Base-by-base conservation (phyloP, 2,329 filamentous ascomycete genomes). In the Plectosphaerella cucumerina region DNA sequence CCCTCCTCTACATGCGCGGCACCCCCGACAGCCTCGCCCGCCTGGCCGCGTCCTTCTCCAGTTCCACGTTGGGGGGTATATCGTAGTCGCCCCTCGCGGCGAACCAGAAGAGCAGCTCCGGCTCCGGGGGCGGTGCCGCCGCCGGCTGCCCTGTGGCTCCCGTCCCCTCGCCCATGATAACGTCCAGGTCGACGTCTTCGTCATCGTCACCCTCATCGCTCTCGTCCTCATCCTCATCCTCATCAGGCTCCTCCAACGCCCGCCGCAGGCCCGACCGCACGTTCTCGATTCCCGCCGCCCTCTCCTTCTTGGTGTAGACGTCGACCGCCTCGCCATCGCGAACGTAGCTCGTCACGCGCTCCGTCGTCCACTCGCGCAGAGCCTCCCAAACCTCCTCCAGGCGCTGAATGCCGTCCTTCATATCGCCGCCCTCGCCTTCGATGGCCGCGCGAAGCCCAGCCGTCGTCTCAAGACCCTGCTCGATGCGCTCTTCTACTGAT, bases 221-320 rank as follows among this genome's bases (percentile, higher is more conserved):
- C 0, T 81, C 80, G 0, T 83, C 82, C 0, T 80, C 76, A 0
- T 85, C 81, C 1, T 85, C 82, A 3, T 80, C 79, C 0, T 76
- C 73, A 1, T 73, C 71, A 1, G 76, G 73, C 20, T 78, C 75
- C 46, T 78, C 76, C 12, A 82, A 60, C 3, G 67, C 74, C 58
- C 81, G 76, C 62, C 68, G 77, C 62, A 94, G 66, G 0, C 89
- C 89, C 1, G 89, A 93, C 35, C 84, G 77, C 44, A 92, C 86
- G 59, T 82, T 86, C 60, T 87, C 80, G 11, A 86, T 66, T 6
- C 89, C 89, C 52, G 65, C 58, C 52, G 80, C 82, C 48, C 80
- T 77, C 72, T 94, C 90, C 59, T 86, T 85, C 4, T 81, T 73
- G 2, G 88, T 93, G 65, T 84, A 94, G 51, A 85, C 76, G 50